Evolutionary conservation across 495 filamentous ascomycete species (phyloP), one percentile per base, ranked within the genome.

Genomic region (Aspergillus nidulans): DNA sequence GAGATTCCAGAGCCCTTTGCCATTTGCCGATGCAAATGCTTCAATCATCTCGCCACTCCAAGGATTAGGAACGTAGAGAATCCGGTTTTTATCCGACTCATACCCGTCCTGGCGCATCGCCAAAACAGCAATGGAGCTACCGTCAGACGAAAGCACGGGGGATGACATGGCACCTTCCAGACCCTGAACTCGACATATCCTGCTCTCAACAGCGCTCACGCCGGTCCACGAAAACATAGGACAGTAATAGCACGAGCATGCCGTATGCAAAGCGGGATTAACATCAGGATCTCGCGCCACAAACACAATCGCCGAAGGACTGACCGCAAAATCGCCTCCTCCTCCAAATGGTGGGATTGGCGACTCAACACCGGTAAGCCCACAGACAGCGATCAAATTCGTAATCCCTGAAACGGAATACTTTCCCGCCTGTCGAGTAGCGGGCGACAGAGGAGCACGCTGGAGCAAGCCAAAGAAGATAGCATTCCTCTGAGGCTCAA

Each of bases 81-180:
- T 78, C 4, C 88, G 78, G 44, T 91, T 88, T 69, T 90, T 89
- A 73, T 97, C 92, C 9, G 86, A 86, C 70, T 97, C 92, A 64
- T 97, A 96, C 20, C 90, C 90, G 59, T 87, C 83, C 56, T 83
- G 74, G 21, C 79, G 76, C 89, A 92, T 92, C 28, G 85, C 80
- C 39, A 91, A 81, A 57, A 96, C 91, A n/a, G 85, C 92, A 8
- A 91, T 80, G 43, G 78, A 79, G 46, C 76, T 79, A 1, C 89
- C 90, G 61, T 86, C 80, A 16, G 87, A 84, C 2, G 89, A 89
- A 56, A 96, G 87, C 4, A 85, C 81, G 1, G 92, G 92, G 6
- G 77, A 82, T 0, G 84, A 79, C 62, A 85, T 83, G 51, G 94
- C 92, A 0, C 92, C 92, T 53, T 86, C 77, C 1, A 83, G 68